Percentiles rank a stretch among this genome's conserved stretches.
phyloP scores from a whole-genome alignment of 2,329 filamentous ascomycete species.

The Monilinia fructigena region DNA sequence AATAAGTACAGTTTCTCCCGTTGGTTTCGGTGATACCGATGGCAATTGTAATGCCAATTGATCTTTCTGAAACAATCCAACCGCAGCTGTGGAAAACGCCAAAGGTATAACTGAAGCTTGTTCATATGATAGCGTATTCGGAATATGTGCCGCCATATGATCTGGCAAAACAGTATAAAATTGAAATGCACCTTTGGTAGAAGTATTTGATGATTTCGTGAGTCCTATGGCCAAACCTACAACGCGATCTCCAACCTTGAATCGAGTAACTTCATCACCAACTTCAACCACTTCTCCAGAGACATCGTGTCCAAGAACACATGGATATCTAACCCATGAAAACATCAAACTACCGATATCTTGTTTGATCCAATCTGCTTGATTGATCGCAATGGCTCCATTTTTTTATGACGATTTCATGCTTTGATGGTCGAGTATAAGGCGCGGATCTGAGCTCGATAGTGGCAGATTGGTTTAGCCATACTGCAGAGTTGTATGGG shows the following conservation, averaged over 20 bases:
- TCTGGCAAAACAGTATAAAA: conserved; percentile 33
- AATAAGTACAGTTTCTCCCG: conserved; percentile 42
- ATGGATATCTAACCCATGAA: conserved; percentile 35
- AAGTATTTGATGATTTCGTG: conserved; percentile 38
- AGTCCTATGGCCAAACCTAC: conserved; percentile 35
- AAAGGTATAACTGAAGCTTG: conserved; percentile 39
- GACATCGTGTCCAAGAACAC: conserved; percentile 52
- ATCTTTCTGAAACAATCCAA: conserved; percentile 37
- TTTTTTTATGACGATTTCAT: conserved; percentile 45
- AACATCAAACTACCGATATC: conserved; percentile 22
- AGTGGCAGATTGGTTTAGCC: conserved; percentile 33
- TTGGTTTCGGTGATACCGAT: conserved; percentile 30
- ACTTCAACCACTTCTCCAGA: conserved; percentile 54
- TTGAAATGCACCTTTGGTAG: conserved; percentile 38
- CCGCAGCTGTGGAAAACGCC: conserved; percentile 38
- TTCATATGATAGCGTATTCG: conserved; percentile 37
- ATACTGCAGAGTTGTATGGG: conserved; percentile 24
- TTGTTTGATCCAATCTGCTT: conserved; percentile 40
- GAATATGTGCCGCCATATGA: conserved; percentile 34
- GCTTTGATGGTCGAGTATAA: conserved; percentile 40
- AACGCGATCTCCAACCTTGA: conserved; percentile 54
- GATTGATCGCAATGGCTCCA: conserved; percentile 45
- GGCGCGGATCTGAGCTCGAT: conserved; percentile 42
- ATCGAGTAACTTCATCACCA: conserved; percentile 44
- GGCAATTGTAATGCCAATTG: conserved; percentile 34